Evolutionary conservation across 371 early-diverging fungal genomes (phyloP).

Genomic region (Mucor piriformis): DNA sequence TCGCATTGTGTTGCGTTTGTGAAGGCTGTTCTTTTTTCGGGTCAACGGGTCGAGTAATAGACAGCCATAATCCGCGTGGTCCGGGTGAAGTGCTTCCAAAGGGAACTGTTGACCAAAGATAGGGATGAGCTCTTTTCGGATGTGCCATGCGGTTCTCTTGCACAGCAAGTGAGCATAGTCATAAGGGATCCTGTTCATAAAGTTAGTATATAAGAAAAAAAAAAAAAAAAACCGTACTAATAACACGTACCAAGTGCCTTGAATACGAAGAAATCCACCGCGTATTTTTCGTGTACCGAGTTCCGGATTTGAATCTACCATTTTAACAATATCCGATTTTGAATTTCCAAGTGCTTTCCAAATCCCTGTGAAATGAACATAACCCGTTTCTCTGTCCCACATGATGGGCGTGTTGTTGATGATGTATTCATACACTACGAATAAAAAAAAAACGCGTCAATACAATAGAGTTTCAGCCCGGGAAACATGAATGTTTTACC

Average conservation of each 20-base stretch:
- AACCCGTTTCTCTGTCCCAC: slow-evolving; percentile 75
- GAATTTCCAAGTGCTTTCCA: slow-evolving; percentile 74
- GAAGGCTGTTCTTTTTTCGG: slow-evolving; percentile 1
- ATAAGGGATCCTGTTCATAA: slow-evolving; percentile 56
- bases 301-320: slow-evolving; percentile 68
- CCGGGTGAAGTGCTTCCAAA: slow-evolving; percentile 55
- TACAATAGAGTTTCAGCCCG: neutral
- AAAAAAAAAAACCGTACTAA: neutral
- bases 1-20: slow-evolving; percentile 16
- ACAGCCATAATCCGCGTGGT: slow-evolving; percentile 53
- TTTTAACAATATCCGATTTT: slow-evolving; percentile 71
- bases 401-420: slow-evolving; percentile 65
- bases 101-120: slow-evolving; percentile 65
- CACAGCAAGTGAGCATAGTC: slow-evolving; percentile 61
- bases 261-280: slow-evolving; percentile 73
- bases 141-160: slow-evolving; percentile 57
- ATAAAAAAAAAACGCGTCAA: neutral
- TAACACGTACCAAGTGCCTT: slow-evolving; percentile 64
- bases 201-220: neutral
- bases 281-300: slow-evolving; percentile 66
- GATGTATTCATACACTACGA: slow-evolving; percentile 65
- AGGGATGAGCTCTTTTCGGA: slow-evolving; percentile 63
- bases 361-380: slow-evolving; percentile 77
- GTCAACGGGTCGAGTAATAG: slow-evolving; percentile 38
- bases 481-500: slow-evolving; percentile 37